Conservation (phyloP, 805 yeast species). For the Barnettozyma sp. region DNA sequence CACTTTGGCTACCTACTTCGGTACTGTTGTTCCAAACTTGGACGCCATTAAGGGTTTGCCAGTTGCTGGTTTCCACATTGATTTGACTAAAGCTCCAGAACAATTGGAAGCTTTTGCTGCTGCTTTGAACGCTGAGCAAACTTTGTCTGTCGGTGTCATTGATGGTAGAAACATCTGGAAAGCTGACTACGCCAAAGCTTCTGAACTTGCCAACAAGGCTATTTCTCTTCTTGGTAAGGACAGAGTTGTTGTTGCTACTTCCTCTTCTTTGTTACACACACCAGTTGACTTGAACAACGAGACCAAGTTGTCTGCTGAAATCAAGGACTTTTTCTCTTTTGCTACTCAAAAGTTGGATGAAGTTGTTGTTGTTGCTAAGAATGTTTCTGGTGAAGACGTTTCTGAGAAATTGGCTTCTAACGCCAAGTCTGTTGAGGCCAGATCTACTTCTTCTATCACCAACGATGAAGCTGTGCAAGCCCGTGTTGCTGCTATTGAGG, state of each 20-base stretch:
- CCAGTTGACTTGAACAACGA: conserved; percentile 95
- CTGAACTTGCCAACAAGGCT: conserved; percentile 75
- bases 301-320: conserved; percentile 81
- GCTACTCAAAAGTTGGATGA: conserved; percentile 94
- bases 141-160: conserved; percentile 92
- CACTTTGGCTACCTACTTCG: conserved; percentile 87
- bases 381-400: conserved; percentile 77
- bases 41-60: conserved; percentile 83
- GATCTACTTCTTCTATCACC: conserved; percentile 82
- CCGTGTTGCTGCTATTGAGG: conserved; percentile 75
- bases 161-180: conserved; percentile 99
- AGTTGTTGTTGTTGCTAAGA: conserved; percentile 87
- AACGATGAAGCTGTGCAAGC: conserved; percentile 85
- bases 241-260: conserved; percentile 85
- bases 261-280: conserved; percentile 96
- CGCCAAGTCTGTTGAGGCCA: conserved; percentile 77
- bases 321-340: conserved; percentile 97
- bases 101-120: conserved; percentile 81
- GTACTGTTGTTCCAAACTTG: conserved; percentile 97
- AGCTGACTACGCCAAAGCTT: conserved; percentile 85
- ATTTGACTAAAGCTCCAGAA: conserved; percentile 92
- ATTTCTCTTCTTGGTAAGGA: conserved; percentile 78
- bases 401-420: conserved; percentile 74
- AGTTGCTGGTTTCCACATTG: conserved; percentile 93
- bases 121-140: conserved; percentile 62